These are phyloP conservation scores for Strigomonas culicis DNA, from an alignment of 208 protist genomes.

Conservation along the genomic window DNA sequence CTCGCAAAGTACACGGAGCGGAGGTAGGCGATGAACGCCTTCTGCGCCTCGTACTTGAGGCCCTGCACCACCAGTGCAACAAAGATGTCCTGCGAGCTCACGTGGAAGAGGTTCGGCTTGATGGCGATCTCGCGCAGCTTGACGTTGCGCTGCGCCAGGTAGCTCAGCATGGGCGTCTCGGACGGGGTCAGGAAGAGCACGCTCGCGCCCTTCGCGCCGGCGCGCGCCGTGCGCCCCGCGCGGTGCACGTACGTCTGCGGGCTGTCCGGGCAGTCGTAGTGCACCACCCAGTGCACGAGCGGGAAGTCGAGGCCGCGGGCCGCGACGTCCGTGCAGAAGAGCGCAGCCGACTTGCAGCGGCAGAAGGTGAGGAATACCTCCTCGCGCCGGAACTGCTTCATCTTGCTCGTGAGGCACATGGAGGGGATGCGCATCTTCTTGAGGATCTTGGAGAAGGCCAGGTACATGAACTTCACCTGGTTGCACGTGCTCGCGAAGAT, in stretches of 20 bases:
- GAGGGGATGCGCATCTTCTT: constrained; percentile 90
- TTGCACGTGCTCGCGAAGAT: constrained; percentile 98
- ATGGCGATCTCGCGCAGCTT: constrained; percentile 80
- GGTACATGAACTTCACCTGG: constrained; percentile 95
- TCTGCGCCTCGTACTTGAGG: constrained; percentile 97
- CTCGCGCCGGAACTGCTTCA: constrained; percentile 91
- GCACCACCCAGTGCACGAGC: constrained; percentile 98
- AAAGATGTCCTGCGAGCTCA: constrained; percentile 83
- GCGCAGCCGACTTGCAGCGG: constrained; percentile 84
- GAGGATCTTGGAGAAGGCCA: constrained; percentile 87
- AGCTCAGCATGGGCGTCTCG: constrained; percentile 93
- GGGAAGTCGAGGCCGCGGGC: constrained; percentile 98
- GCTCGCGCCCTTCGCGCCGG: constrained; percentile 89
- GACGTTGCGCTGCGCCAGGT: constrained; percentile 80
- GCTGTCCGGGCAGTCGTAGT: constrained; percentile 98
- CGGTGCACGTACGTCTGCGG: constrained; percentile 99
- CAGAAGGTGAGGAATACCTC: constrained; percentile 91
- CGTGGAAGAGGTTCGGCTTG: constrained; percentile 66
- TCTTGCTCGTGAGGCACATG: constrained; percentile 92
- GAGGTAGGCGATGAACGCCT: constrained; percentile 97
- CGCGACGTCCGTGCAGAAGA: constrained; percentile 99
- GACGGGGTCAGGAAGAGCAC: constrained; percentile 98
- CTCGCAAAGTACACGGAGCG: constrained; percentile 93
- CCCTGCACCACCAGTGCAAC: constrained; percentile 91
- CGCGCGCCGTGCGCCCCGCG: constrained; percentile 95